Conservation (phyloP, 164 flowering plant genomes). For the Sedum album region DNA sequence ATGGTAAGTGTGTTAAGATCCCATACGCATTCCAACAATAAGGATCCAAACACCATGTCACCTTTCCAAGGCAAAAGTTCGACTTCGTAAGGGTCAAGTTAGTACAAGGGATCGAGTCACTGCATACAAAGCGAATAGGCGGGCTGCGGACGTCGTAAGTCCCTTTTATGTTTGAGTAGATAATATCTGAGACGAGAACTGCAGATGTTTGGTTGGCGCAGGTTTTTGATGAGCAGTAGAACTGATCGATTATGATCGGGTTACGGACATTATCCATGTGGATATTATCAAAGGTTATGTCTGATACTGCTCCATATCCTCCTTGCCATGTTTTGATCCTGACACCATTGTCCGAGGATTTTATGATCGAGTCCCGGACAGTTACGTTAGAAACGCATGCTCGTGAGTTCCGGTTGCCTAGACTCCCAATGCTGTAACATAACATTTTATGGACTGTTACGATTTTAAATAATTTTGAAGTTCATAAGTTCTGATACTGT, state of each 20-base stretch:
- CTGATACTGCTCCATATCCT: slow-evolving; percentile 64
- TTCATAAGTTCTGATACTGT: neutral
- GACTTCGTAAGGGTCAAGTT: slow-evolving; percentile 45
- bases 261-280: slow-evolving; percentile 70
- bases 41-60: slow-evolving; percentile 7
- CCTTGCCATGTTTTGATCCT: slow-evolving; percentile 96
- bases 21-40: slow-evolving; percentile 4
- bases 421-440: slow-evolving; percentile 69
- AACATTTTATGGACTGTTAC: neutral
- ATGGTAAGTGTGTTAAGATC: neutral
- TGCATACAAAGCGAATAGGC: slow-evolving; percentile 67
- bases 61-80: slow-evolving; percentile 60
- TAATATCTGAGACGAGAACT: slow-evolving; percentile 41
- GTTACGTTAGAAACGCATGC: slow-evolving; percentile 77
- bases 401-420: slow-evolving; percentile 63
- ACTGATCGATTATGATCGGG: slow-evolving; percentile 78
- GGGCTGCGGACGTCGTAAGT: slow-evolving; percentile 68
- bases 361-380: slow-evolving; percentile 47
- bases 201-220: slow-evolving; percentile 76
- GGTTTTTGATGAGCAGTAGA: slow-evolving; percentile 52
- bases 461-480: neutral
- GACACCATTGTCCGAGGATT: slow-evolving; percentile 65
- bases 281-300: slow-evolving; percentile 47
- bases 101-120: slow-evolving; percentile 70
- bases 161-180: slow-evolving; percentile 55